Percentiles rank a stretch among this genome's conserved stretches.
Conservation (phyloP, 768 basidiomycete species). For the Tubosaeta sp. region DNA sequence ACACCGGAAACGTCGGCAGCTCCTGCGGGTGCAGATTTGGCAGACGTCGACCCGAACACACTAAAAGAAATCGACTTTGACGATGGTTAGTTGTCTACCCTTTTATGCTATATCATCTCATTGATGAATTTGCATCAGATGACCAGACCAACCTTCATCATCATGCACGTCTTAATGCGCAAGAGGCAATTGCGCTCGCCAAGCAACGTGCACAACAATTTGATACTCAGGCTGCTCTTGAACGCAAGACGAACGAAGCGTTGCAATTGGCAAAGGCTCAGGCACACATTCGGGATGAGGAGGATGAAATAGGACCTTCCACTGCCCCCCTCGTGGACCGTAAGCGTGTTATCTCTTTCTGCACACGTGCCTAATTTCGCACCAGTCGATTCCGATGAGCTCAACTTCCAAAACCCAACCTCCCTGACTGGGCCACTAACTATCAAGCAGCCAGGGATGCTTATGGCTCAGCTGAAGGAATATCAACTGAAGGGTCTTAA, state of each 20-base stretch:
- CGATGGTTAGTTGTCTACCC: conserved; percentile 56
- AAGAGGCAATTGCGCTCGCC: conserved; percentile 79
- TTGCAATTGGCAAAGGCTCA: conserved; percentile 60
- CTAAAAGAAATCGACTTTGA: conserved; percentile 86
- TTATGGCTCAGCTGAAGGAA: conserved; percentile 95
- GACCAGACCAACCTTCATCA: conserved; percentile 81
- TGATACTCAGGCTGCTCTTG: conserved; percentile 76
- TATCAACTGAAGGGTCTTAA: conserved; percentile 98
- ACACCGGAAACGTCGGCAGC: conserved; percentile 37
- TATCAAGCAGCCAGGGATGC: conserved; percentile 90
- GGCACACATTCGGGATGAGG: conserved; percentile 38
- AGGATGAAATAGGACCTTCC: conserved; percentile 35
- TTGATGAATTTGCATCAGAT: conserved; percentile 43
- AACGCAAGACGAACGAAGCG: conserved; percentile 78
- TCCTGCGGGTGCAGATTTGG: conserved; percentile 57
- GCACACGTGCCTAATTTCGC: conserved; percentile 1
- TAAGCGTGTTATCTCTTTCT: conserved; percentile 35
- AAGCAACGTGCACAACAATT: conserved; percentile 79
- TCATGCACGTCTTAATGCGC: conserved; percentile 86
- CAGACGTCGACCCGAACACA: conserved; percentile 45
- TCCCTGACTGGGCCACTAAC: conserved; percentile 80
- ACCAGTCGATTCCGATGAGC: conserved; percentile 89
- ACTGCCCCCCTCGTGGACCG: conserved; percentile 63
- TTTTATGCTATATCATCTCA: not conserved
- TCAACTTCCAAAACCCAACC: conserved; percentile 99